Conservation (phyloP, 306 rosid species). For the Malus domestica region DNA sequence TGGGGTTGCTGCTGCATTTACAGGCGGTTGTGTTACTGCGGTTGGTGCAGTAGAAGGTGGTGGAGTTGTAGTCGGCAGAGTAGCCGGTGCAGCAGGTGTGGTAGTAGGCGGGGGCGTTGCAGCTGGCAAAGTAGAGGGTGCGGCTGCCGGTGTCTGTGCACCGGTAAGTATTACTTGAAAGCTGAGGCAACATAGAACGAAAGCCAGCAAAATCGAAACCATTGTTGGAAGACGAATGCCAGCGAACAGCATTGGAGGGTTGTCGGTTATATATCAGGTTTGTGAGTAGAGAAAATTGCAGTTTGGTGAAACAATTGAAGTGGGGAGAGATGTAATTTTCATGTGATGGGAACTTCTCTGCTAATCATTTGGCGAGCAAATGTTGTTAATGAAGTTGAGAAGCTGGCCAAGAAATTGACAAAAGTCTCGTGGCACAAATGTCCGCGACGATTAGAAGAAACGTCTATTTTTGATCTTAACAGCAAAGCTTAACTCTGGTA, state of each 20-base stretch:
- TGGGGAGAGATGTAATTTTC: slow-evolving; percentile 33
- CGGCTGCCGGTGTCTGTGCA: slow-evolving; percentile 34
- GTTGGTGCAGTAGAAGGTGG: slow-evolving; percentile 40
- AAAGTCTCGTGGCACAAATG: not conserved
- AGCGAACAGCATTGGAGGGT: not conserved
- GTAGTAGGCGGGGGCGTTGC: slow-evolving; percentile 32
- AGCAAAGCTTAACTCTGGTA: slow-evolving; percentile 26
- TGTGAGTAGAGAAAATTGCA: not conserved
- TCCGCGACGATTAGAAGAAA: not conserved
- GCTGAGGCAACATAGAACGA: slow-evolving; percentile 15
- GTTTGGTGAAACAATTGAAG: slow-evolving; percentile 25
- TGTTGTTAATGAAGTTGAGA: not conserved
- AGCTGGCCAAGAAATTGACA: not conserved
- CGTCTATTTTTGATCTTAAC: slow-evolving; percentile 16
- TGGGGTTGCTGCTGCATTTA: slow-evolving; percentile 22
- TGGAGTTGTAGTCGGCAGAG: slow-evolving; percentile 25
- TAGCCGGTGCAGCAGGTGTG: slow-evolving; percentile 28
- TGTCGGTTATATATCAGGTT: not conserved
- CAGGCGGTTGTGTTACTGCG: slow-evolving; percentile 37
- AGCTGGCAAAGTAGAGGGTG: slow-evolving; percentile 34
- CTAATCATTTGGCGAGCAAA: slow-evolving; percentile 16
- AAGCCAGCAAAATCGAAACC: slow-evolving; percentile 25
- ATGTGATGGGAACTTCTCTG: slow-evolving; percentile 35
- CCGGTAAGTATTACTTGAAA: slow-evolving; percentile 11
- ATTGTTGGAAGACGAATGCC: slow-evolving; percentile 12